phyloP scores from a whole-genome alignment of 2,329 filamentous ascomycete species.

The Fonsecaea multimorphosa region DNA sequence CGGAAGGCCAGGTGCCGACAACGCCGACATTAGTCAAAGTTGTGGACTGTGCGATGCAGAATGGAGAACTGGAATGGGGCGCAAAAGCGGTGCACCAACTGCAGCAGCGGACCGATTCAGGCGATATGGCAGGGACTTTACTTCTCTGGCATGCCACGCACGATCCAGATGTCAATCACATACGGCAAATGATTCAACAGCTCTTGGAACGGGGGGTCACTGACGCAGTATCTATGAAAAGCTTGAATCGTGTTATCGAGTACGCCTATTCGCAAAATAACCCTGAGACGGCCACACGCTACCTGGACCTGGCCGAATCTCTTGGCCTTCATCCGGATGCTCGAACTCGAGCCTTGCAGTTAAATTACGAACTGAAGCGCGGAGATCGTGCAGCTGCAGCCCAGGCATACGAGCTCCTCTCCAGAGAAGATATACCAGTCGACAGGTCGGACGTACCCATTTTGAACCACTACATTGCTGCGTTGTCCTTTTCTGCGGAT shows the following conservation, averaged over 20 bases:
- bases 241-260: conserved; percentile 77
- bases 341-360: conserved; percentile 73
- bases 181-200: conserved; percentile 73
- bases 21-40: conserved; percentile 59
- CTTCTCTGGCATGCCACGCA: conserved; percentile 77
- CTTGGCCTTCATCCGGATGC: conserved; percentile 71
- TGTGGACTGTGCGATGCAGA: conserved; percentile 67
- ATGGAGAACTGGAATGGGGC: conserved; percentile 67
- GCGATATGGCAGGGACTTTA: conserved; percentile 61
- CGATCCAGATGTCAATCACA: conserved; percentile 73
- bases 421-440: conserved; percentile 59
- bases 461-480: conserved; percentile 74
- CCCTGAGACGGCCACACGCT: conserved; percentile 73
- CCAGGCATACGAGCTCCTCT: conserved; percentile 61
- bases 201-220: conserved; percentile 60
- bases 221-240: conserved; percentile 67
- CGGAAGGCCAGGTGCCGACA: conserved; percentile 50
- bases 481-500: conserved; percentile 66
- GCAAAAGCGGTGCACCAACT: conserved; percentile 43
- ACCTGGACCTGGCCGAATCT: conserved; percentile 70
- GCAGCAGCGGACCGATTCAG: conserved; percentile 28
- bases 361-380: conserved; percentile 76
- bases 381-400: conserved; percentile 69
- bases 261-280: conserved; percentile 74
- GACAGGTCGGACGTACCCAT: conserved; percentile 64